Evolutionary conservation across 768 basidiomycete genomes (phyloP), one percentile per base, ranked within the genome.

Genomic region (Lyophyllum shimeji): DNA sequence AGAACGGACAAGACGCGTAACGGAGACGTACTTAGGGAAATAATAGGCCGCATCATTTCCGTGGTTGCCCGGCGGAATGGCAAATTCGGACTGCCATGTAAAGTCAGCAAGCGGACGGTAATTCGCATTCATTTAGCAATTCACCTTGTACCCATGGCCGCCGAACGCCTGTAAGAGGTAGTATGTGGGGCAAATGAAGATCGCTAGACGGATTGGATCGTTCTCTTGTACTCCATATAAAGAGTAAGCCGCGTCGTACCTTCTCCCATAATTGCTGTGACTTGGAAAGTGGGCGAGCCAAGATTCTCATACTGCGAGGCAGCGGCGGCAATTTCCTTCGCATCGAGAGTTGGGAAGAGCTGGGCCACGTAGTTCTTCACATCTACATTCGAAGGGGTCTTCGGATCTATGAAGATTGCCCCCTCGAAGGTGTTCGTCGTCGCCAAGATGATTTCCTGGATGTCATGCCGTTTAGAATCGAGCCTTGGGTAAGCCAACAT

Each of bases 121-220:
- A 17, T 46, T 11, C n/a, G n/a, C n/a, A n/a, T 18, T 40, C 11
- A 21, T 17, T 20, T 31, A 3, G 7, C 24, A n/a, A 17, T 55
- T 39, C n/a, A 74, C 76, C 68, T 77, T 77, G 62, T 65, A 76
- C 3, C 63, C 61, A 7, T 57, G 57, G 9, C 60, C 61, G 5
- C 31, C 57, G 52, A 74, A 75, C 11, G 73, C 72, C 4, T 55
- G 50, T 33, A 76, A 56, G 18, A 77, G 37, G 55, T 60, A 71
- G 50, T 79, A 79, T 0, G 75, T 75, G 0, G 80, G 79, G 55
- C 79, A 81, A 12, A 74, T 70, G 47, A 80, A 76, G 33, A 80
- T 76, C 2, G 78, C 79, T 74, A 45, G 20, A n/a, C 29, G 6
- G 5, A 12, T 17, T 20, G n/a, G 27, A 15, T n/a, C n/a, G 25